Evolutionary conservation across 345 rosid species (phyloP).

Genomic region (Salix udensis): DNA sequence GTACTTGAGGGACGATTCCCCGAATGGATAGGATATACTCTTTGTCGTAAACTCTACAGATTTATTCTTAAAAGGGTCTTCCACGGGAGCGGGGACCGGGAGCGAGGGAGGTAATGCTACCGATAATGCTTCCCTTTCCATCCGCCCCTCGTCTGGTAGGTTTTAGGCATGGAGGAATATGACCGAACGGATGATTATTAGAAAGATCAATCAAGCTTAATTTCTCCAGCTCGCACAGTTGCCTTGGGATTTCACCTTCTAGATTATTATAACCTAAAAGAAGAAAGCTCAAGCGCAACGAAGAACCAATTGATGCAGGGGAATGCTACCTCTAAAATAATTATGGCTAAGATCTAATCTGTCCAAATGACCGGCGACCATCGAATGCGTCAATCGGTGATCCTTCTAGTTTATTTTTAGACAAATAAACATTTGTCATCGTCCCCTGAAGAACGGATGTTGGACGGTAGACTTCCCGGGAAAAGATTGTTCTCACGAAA

Average conservation of each 20-base stretch:
- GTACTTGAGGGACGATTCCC: too few relatives aligned
- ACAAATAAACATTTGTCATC: neutral
- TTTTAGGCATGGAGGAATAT: neutral
- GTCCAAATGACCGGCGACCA: neutral
- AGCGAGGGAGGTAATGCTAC: too few relatives aligned
- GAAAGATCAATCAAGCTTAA: neutral
- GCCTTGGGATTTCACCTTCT: neutral
- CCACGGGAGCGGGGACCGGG: too few relatives aligned
- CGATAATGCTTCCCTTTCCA: too few relatives aligned
- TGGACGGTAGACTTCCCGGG: neutral
- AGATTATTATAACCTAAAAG: neutral
- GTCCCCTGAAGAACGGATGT: neutral
- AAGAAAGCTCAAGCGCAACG: too few relatives aligned
- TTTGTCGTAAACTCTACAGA: neutral
- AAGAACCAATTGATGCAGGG: too few relatives aligned
- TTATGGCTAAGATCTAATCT: too few relatives aligned
- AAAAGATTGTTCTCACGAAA: neutral
- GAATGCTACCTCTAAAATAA: too few relatives aligned
- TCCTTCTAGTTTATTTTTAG: slow-evolving; percentile 3
- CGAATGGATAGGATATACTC: slow-evolving; percentile 5
- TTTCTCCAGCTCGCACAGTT: neutral
- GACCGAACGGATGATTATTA: neutral
- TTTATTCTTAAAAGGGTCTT: neutral
- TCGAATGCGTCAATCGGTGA: neutral
- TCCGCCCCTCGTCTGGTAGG: too few relatives aligned